Percentiles rank a stretch among this genome's conserved stretches.
Evolutionary conservation across 192 early-diverging fungal genomes (phyloP).

Genomic region (Glomus cerebriforme): DNA sequence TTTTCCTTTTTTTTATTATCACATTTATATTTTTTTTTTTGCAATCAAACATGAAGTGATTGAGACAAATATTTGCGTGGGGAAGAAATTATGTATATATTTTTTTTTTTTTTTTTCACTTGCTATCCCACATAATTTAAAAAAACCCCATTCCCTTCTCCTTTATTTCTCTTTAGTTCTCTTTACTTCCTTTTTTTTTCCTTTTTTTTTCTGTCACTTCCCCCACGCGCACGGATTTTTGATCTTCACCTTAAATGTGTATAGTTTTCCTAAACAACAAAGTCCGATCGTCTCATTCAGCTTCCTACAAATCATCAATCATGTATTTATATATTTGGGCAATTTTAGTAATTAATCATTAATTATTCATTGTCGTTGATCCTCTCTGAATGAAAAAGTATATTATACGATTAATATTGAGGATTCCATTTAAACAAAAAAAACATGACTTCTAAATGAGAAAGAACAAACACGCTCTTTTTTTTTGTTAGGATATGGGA

Average conservation of each 20-base stretch:
- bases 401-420: neutral
- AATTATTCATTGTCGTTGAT: neutral
- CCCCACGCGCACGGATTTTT: neutral
- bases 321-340: neutral
- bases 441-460: neutral
- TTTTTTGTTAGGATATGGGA: neutral
- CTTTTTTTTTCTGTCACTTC: neutral
- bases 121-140: neutral
- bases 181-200: no score
- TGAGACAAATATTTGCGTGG: neutral
- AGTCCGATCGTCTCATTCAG: neutral
- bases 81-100: conserved; percentile 7
- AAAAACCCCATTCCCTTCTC: neutral
- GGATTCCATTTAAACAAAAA: neutral
- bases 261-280: neutral
- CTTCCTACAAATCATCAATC: neutral
- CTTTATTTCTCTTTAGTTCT: conserved; percentile 16
- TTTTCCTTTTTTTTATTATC: conserved; percentile 12
- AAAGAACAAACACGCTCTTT: neutral
- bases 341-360: neutral
- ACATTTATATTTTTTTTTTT: conserved; percentile 28
- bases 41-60: neutral
- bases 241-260: neutral
- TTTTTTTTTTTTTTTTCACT: conserved; percentile 15
- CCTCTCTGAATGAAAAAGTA: neutral